phyloP scores from a whole-genome alignment of 257 asterid genomes.

The Fraxinus excelsior region DNA sequence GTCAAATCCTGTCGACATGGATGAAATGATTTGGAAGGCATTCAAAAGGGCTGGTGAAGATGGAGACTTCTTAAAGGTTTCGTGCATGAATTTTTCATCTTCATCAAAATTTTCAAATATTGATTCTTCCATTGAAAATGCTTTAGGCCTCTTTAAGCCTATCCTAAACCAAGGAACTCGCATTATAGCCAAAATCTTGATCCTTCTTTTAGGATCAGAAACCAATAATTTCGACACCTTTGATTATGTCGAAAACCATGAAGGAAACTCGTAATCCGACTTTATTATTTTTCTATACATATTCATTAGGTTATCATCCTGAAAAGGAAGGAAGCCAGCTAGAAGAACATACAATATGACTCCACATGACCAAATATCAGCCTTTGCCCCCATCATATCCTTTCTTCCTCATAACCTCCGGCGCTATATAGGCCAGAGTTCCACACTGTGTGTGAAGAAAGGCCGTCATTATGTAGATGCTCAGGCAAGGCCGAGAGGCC shows the following conservation, averaged over 20 bases:
- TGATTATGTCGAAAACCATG: constrained; percentile 38
- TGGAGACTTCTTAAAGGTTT: constrained; percentile 30
- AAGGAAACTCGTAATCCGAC: constrained; percentile 34
- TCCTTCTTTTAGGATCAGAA: constrained; percentile 38
- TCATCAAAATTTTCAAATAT: constrained; percentile 32
- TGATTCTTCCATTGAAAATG: constrained; percentile 36
- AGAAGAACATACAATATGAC: constrained; percentile 46
- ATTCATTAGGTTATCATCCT: constrained; percentile 30
- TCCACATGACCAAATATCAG: constrained; percentile 50
- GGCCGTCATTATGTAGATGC: constrained; percentile 29
- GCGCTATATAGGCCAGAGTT: constrained; percentile 48
- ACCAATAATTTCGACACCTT: constrained; percentile 34
- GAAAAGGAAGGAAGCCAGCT: constrained; percentile 47
- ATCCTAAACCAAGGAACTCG: constrained; percentile 34
- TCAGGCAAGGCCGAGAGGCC: constrained; percentile 44
- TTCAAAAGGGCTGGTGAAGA: constrained; percentile 41
- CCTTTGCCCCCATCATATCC: constrained; percentile 44
- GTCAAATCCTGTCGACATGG: constrained; percentile 36
- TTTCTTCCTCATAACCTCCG: constrained; percentile 37
- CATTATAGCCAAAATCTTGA: constrained; percentile 39
- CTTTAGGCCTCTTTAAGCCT: constrained; percentile 31
- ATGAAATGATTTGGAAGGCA: constrained; percentile 43
- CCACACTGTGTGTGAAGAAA: constrained; percentile 51
- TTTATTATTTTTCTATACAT: constrained; percentile 31
- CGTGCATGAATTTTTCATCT: constrained; percentile 26